Evolutionary conservation across 805 yeast species (phyloP), one percentile per base, ranked within the genome.

Genomic region (Saccharomycopsis fodiens): DNA sequence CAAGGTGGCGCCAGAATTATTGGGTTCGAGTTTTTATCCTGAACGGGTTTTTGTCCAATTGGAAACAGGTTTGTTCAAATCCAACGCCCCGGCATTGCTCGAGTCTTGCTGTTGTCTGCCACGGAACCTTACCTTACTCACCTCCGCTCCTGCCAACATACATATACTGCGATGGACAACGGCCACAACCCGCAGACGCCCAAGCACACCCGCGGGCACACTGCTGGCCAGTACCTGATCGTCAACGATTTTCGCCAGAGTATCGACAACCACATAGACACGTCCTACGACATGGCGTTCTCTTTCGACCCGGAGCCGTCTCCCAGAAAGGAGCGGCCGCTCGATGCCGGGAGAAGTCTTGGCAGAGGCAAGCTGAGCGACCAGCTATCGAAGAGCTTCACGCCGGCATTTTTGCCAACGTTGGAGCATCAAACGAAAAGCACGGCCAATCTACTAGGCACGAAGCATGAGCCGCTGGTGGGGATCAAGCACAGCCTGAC

Each of bases 161-260:
- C n/a, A n/a, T n/a, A n/a, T 29, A 12, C 13, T 12, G n/a, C 12
- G 13, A 29, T 29, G 32, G n/a, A 29, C n/a, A n/a, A 29, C n/a
- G 20, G 36, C 15, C 36, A 32, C 15, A 32, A 25, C 5, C 43
- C 41, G 15, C 34, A 46, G 32, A n/a, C 29, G 29, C 10, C 29
- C 29, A 25, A 25, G 10, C 29, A 25, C 6, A 25, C 10, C 10
- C 29, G 46, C 30, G 46, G 49, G 7, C 45, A 48, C 22, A 38
- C 48, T 13, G 43, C 51, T 5, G 48, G 48, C 15, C 52, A 48
- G 22, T 48, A 13, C 21, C 43, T 48, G 12, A n/a, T 48, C 2
- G 53, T 50, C 21, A 50, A 50, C 29, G 53, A 47, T 30, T 50
- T 50, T 38, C 51, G 51, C 12, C 21, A 47, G 17, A 50, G 48